Conservation (phyloP, 1,284 basidiomycete genomes). For the Serendipita sp. region DNA sequence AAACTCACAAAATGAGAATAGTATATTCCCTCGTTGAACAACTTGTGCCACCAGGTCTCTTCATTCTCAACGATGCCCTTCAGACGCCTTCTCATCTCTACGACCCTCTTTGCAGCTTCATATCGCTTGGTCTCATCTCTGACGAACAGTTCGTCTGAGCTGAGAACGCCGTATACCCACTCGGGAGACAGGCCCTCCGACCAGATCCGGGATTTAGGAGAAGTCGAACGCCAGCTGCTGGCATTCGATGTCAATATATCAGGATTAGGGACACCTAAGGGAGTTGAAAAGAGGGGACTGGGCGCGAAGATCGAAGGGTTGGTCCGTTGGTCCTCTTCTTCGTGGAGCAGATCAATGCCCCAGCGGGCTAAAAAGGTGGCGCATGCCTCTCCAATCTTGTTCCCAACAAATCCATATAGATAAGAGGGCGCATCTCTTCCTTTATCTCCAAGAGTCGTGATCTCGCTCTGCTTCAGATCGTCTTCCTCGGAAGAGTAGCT, state of each 20-base stretch:
- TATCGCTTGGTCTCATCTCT: slow-evolving; percentile 70
- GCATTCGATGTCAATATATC: background rate
- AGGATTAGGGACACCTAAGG: background rate
- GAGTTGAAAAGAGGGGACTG: slow-evolving; percentile 7
- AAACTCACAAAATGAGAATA: slow-evolving; percentile 32
- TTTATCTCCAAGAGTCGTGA: slow-evolving; percentile 3
- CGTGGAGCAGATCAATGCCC: slow-evolving; percentile 62
- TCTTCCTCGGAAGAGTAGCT: slow-evolving; percentile 16
- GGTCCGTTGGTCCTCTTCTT: slow-evolving; percentile 35
- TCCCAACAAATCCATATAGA: slow-evolving; percentile 69
- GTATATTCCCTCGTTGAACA: slow-evolving; percentile 73
- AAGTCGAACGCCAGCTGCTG: background rate
- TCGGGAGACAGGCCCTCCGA: slow-evolving; percentile 37
- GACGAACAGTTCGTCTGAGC: slow-evolving; percentile 71
- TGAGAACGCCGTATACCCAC: slow-evolving; percentile 58
- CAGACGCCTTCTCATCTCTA: slow-evolving; percentile 52
- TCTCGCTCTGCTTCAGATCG: slow-evolving; percentile 8
- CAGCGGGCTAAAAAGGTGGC: slow-evolving; percentile 80
- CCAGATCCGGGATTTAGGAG: slow-evolving; percentile 42
- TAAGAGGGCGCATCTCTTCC: slow-evolving; percentile 24
- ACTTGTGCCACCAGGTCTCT: slow-evolving; percentile 48
- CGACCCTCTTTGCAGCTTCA: slow-evolving; percentile 56
- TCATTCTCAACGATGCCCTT: slow-evolving; percentile 38
- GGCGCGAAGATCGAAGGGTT: background rate
- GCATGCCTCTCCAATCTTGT: slow-evolving; percentile 84